Conservation (phyloP, 148 eudicot genomes). For the Talinum fruticosum region DNA sequence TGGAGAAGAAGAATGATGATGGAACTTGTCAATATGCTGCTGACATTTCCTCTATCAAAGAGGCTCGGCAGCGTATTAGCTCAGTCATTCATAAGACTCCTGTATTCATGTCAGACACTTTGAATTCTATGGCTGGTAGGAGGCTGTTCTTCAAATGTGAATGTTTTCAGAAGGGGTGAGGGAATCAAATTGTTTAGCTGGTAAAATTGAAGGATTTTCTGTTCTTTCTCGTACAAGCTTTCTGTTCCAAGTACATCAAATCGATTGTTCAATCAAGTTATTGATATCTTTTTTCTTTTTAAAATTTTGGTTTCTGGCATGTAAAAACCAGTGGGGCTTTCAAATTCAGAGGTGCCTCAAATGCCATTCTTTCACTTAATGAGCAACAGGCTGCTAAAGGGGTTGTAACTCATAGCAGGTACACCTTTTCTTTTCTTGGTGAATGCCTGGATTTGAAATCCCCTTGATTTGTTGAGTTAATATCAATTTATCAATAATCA, state of each 20-base stretch:
- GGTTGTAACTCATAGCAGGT: constrained; percentile 99
- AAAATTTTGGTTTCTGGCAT: neutral
- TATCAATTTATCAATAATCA: neutral
- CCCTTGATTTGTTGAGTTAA: neutral
- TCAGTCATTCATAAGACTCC: constrained; percentile 67
- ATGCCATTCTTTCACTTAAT: constrained; percentile 82
- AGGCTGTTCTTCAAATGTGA: constrained; percentile 85
- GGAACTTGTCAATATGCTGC: constrained; percentile 61
- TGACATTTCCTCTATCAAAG: constrained; percentile 65
- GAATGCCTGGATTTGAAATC: neutral
- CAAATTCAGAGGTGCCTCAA: constrained; percentile 93
- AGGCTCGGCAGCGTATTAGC: constrained; percentile 62
- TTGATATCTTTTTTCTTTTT: neutral
- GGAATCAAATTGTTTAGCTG: neutral
- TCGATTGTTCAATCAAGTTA: neutral
- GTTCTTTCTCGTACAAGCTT: neutral
- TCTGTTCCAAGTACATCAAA: neutral
- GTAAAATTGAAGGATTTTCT: neutral
- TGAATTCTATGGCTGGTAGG: constrained; percentile 67
- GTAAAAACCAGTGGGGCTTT: constrained; percentile 78
- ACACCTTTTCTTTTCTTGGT: neutral
- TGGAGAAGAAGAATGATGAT: constrained; percentile 33
- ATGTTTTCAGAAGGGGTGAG: constrained; percentile 97
- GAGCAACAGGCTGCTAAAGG: constrained; percentile 75
- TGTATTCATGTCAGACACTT: constrained; percentile 68